Evolutionary conservation across 1,284 basidiomycete genomes (phyloP).

Genomic region (Trichosporon sp.): DNA sequence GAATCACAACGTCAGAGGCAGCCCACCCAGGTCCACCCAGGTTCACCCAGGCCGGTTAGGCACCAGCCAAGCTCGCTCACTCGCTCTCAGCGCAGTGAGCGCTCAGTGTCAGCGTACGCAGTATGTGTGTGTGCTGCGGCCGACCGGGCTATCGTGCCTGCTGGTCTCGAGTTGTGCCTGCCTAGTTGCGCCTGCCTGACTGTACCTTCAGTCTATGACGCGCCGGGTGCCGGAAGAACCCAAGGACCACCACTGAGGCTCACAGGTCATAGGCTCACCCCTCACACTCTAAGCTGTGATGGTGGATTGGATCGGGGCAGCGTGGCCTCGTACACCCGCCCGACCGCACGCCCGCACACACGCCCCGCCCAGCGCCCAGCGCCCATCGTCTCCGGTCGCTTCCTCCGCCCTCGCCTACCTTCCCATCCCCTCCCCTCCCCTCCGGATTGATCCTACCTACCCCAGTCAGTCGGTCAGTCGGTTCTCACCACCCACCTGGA

Average conservation of each 20-base stretch:
- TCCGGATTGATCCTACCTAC: background rate
- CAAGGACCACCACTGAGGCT: too few species aligned
- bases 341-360: background rate
- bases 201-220: background rate
- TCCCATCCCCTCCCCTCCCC: too few species aligned
- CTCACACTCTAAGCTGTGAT: background rate
- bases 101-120: too few species aligned
- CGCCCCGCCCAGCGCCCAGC: background rate
- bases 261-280: too few species aligned
- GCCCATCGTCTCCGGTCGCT: background rate
- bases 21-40: too few species aligned
- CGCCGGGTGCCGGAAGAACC: background rate
- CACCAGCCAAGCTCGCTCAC: too few species aligned
- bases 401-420: background rate
- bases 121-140: too few species aligned
- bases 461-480: too few species aligned
- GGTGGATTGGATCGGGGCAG: background rate
- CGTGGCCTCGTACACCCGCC: background rate
- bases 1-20: background rate
- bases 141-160: too few species aligned
- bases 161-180: too few species aligned
- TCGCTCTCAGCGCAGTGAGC: too few species aligned
- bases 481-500: background rate
- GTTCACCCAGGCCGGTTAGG: too few species aligned
- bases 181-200: background rate